A percentile compares a stretch with the other conserved stretches of the same genome.
phyloP scores from a whole-genome alignment of 169 alveolate species.

The Hepatocystis sp. region DNA sequence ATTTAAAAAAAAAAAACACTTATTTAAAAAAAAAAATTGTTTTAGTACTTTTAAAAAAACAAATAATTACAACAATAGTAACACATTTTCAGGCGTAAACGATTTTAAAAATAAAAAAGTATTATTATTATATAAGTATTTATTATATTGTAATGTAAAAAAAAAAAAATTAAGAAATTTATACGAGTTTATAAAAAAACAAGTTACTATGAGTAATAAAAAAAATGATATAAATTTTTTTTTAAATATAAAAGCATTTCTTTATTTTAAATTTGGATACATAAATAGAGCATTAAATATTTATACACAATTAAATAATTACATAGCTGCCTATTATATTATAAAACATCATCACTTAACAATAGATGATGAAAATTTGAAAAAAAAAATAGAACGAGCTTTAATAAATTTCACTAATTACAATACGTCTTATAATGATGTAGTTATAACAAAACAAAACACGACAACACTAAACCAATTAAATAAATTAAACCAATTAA shows the following conservation, averaged over 20 bases:
- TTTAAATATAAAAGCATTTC: constrained; percentile 19
- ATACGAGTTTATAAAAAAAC: constrained; percentile 5
- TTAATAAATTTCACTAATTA: background rate
- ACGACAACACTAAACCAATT: too few relatives aligned
- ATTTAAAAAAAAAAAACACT: too few relatives aligned
- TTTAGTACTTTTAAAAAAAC: too few relatives aligned
- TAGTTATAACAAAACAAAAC: background rate
- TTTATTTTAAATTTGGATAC: constrained; percentile 26
- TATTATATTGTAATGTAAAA: constrained; percentile 18
- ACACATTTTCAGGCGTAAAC: background rate
- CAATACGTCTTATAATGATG: background rate
- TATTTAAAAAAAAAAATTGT: too few relatives aligned
- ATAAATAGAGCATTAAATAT: constrained; percentile 15
- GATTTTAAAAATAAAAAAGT: constrained; percentile 37
- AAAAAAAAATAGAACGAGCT: constrained; percentile 7
- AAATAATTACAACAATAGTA: too few relatives aligned
- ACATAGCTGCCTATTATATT: constrained; percentile 8
- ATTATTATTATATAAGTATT: constrained; percentile 20
- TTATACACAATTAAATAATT: constrained; percentile 10
- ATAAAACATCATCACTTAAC: constrained; percentile 9
- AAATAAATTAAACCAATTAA: too few relatives aligned
- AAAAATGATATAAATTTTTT: background rate
- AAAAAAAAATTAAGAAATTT: constrained; percentile 10
- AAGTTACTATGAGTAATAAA: background rate
- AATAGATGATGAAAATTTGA: constrained; percentile 24